These are phyloP conservation scores for Capsicum pubescens DNA, from an alignment of 257 asterid species.

Conservation along the genomic window DNA sequence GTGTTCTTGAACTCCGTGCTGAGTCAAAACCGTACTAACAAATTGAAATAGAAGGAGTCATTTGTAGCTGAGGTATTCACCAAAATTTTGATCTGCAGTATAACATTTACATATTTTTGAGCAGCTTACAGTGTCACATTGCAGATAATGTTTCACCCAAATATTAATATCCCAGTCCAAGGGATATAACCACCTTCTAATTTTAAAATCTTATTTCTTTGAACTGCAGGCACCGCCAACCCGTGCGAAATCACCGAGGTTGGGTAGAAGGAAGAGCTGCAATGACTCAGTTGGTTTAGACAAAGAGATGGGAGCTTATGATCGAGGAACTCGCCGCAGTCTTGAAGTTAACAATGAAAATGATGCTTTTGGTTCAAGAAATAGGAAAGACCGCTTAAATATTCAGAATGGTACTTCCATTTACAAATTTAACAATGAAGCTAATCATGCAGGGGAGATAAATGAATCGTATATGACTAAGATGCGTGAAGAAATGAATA, in stretches of 20 bases:
- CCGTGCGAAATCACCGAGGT: constrained; percentile 79
- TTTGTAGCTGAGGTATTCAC: background rate
- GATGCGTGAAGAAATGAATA: constrained; percentile 47
- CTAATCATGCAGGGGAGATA: constrained; percentile 37
- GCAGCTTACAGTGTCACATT: background rate
- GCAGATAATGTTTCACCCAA: background rate
- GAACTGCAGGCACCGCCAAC: constrained; percentile 67
- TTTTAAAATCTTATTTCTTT: constrained; percentile 32
- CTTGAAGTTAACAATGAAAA: constrained; percentile 49
- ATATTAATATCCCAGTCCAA: background rate
- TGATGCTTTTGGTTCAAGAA: constrained; percentile 36
- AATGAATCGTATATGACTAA: constrained; percentile 41
- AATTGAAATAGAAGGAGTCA: too few relatives aligned
- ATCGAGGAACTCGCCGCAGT: constrained; percentile 42
- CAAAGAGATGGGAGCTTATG: constrained; percentile 37
- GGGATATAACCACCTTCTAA: constrained; percentile 7
- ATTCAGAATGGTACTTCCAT: constrained; percentile 40
- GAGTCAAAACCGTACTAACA: too few relatives aligned
- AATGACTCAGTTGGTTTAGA: constrained; percentile 44
- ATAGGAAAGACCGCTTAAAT: constrained; percentile 37
- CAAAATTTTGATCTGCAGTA: background rate
- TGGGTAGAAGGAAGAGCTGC: constrained; percentile 72
- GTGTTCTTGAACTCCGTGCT: too few relatives aligned
- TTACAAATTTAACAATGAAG: constrained; percentile 40
- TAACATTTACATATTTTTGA: background rate